Base-by-base conservation (phyloP, 164 flowering plant genomes). In the Santalum album region DNA sequence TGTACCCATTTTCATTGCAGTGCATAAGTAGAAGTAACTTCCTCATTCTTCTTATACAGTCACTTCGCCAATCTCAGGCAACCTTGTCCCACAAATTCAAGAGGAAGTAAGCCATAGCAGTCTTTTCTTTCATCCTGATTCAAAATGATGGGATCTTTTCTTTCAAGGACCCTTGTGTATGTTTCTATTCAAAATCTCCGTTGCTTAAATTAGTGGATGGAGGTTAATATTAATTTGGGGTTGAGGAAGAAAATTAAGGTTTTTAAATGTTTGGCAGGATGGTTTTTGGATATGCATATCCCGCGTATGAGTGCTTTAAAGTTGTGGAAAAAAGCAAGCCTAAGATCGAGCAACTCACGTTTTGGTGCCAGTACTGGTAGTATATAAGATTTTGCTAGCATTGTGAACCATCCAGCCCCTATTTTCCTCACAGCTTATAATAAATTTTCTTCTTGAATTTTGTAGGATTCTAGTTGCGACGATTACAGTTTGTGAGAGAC, bases 361-460 rank as follows among this genome's bases (percentile, higher is more conserved):
- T 50, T 50, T 50, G 53, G 53, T 50, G 53, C 36, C 53, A 50
- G 36, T 50, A 50, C 22, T 50, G 53, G 53, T 50, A 50, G 53
- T 50, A 50, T 50, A 14, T 22, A 49, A 17, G 5, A 17, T 0
- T 15, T 15, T 50, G 15, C 18, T 48, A 22, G 3, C n/a, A n/a
- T n/a, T n/a, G n/a, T n/a, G n/a, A n/a, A n/a, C n/a, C n/a, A n/a
- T n/a, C n/a, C n/a, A n/a, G n/a, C n/a, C n/a, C n/a, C n/a, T n/a
- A n/a, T n/a, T n/a, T n/a, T n/a, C n/a, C n/a, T n/a, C n/a, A n/a
- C n/a, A n/a, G n/a, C n/a, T n/a, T n/a, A n/a, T n/a, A n/a, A n/a
- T 48, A 3, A 10, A 12, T 48, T 48, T 48, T 48, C 9, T 7
- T 15, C 18, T 6, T 50, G 32, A 25, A 26, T 25, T 50, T 45